These are phyloP conservation scores for Casuarina cunninghamiana DNA, from an alignment of 306 rosid genomes.

Conservation along the genomic window DNA sequence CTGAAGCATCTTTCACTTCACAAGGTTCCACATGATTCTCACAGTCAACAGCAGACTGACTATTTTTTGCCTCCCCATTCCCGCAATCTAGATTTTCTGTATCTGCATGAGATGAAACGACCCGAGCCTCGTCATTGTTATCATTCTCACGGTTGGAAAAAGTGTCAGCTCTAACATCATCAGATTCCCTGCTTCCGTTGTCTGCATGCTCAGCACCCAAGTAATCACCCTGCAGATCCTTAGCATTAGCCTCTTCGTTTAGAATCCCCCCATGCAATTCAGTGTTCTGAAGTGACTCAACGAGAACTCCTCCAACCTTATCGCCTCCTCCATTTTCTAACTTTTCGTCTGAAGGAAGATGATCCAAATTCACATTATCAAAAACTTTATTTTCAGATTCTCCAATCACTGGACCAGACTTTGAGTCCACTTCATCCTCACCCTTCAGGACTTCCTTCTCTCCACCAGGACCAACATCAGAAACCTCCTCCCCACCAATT, in stretches of 20 bases:
- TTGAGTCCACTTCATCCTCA: slow-evolving; percentile 32
- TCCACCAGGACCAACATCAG: slow-evolving; percentile 32
- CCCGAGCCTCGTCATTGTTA: slow-evolving; percentile 26
- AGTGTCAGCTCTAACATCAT: slow-evolving; percentile 30
- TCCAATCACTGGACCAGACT: slow-evolving; percentile 17
- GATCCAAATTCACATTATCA: slow-evolving; percentile 33
- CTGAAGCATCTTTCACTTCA: slow-evolving; percentile 38
- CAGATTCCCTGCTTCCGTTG: slow-evolving; percentile 22
- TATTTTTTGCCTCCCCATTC: slow-evolving; percentile 27
- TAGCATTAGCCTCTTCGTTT: slow-evolving; percentile 29
- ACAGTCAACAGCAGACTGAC: slow-evolving; percentile 25
- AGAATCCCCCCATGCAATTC: slow-evolving; percentile 35
- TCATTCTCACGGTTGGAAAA: slow-evolving; percentile 34
- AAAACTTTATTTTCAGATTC: slow-evolving; percentile 42
- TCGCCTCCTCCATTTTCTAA: slow-evolving; percentile 34
- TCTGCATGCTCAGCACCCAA: slow-evolving; percentile 29
- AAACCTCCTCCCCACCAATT: slow-evolving; percentile 38
- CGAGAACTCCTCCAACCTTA: slow-evolving; percentile 29
- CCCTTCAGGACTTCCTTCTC: slow-evolving; percentile 28
- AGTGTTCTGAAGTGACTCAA: slow-evolving; percentile 36
- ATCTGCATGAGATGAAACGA: slow-evolving; percentile 16
- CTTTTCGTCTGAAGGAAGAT: slow-evolving; percentile 23
- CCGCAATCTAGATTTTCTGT: slow-evolving; percentile 27
- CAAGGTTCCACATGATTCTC: slow-evolving; percentile 26
- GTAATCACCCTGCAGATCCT: slow-evolving; percentile 32